phyloP scores from a whole-genome alignment of 768 basidiomycete genomes.

The Brasilioporus rufonigricans region DNA sequence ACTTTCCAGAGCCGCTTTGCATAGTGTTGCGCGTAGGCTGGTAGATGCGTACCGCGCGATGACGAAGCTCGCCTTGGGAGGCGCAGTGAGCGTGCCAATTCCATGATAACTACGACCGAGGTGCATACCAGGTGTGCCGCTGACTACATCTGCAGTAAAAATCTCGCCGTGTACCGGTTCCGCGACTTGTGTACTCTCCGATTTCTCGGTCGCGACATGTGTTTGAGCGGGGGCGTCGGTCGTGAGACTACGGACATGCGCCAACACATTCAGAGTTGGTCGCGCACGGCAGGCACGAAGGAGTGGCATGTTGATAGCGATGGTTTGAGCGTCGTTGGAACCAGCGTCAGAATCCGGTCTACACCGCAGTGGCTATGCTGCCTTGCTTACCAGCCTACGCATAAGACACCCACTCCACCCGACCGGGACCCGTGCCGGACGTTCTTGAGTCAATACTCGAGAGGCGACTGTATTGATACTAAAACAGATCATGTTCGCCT shows the following conservation, averaged over 20 bases:
- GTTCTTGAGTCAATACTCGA: neutral
- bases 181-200: constrained; percentile 36
- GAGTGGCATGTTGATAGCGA: constrained; percentile 47
- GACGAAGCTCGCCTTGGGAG: constrained; percentile 69
- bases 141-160: constrained; percentile 76
- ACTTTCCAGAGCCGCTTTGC: constrained; percentile 88
- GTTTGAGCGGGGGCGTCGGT: constrained; percentile 22
- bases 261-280: constrained; percentile 14
- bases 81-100: neutral
- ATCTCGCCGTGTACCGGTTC: constrained; percentile 55
- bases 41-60: constrained; percentile 88
- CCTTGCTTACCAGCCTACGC: no score
- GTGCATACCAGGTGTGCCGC: constrained; percentile 78
- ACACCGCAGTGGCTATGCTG: constrained; percentile 23
- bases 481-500: no score
- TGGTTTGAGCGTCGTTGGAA: neutral
- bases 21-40: constrained; percentile 93
- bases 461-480: no score
- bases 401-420: no score
- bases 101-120: neutral
- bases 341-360: neutral
- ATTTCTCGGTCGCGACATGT: constrained; percentile 17
- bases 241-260: constrained; percentile 18
- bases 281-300: constrained; percentile 44
- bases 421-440: no score